Conservation (phyloP, 257 asterid species). For the Nyctanthes arbortristis region DNA sequence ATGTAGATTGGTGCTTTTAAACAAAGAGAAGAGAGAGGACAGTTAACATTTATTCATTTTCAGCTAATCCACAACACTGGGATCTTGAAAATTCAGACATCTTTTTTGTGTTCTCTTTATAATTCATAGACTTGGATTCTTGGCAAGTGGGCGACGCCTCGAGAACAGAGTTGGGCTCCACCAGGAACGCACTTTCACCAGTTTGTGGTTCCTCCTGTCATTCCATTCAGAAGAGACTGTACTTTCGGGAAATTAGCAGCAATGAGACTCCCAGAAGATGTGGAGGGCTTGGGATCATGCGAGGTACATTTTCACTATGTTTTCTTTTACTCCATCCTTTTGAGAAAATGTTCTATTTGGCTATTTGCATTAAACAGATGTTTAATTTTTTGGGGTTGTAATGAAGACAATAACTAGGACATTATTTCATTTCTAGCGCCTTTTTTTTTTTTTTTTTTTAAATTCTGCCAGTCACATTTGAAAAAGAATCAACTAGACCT, state of each 20-base stretch:
- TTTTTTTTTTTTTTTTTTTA: no score
- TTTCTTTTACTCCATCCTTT: not conserved
- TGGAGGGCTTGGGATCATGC: slow-evolving; percentile 78
- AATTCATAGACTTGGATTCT: slow-evolving; percentile 71
- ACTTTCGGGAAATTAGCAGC: slow-evolving; percentile 85
- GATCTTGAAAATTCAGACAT: not conserved
- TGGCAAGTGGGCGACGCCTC: slow-evolving; percentile 80
- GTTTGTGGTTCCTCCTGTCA: slow-evolving; percentile 83
- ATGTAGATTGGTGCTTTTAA: not conserved
- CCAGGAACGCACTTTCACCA: slow-evolving; percentile 80
- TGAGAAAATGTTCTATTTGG: no score
- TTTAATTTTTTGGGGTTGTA: not conserved
- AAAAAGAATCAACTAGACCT: not conserved
- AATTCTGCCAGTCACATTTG: not conserved
- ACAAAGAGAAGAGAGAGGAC: not conserved
- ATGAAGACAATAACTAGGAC: not conserved
- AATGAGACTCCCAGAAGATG: slow-evolving; percentile 82
- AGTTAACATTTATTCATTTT: not conserved
- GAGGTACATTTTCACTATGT: slow-evolving; percentile 49
- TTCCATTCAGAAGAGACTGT: slow-evolving; percentile 85
- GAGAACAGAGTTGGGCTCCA: slow-evolving; percentile 79
- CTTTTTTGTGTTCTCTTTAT: not conserved
- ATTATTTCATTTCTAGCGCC: not conserved
- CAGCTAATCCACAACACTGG: not conserved
- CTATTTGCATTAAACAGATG: not conserved